A percentile compares a stretch with the other conserved stretches of the same genome.
Evolutionary conservation across 176 grass and related monocot genomes (phyloP).

Genomic region (Panicum miliaceum): DNA sequence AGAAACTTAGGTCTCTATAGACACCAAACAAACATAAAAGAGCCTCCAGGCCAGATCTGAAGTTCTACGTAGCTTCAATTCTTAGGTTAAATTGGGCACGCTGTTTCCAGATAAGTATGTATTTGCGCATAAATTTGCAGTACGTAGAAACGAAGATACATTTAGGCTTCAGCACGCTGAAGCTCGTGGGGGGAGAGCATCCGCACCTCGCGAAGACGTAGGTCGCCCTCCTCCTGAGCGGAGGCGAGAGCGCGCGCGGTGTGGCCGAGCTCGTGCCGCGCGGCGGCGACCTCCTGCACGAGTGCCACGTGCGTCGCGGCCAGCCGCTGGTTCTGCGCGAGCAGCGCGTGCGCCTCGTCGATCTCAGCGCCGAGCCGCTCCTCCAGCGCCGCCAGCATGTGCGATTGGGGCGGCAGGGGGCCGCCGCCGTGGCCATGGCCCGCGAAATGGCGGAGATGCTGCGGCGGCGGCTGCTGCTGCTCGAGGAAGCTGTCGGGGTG

Average conservation of each 20-base stretch:
- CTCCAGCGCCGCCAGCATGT: conserved; percentile 67
- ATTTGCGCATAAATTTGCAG: conserved; percentile 7
- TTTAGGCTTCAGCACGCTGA: not conserved
- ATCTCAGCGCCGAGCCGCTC: conserved; percentile 81
- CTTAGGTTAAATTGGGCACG: not conserved
- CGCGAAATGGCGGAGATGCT: conserved; percentile 50
- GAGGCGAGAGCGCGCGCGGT: conserved; percentile 48
- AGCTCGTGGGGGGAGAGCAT: not conserved
- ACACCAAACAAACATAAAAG: conserved; percentile 34
- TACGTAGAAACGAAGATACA: not conserved
- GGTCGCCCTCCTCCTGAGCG: conserved; percentile 70
- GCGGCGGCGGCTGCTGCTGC: conserved; percentile 28
- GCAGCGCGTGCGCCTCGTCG: conserved; percentile 76
- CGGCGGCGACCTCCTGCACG: conserved; percentile 82
- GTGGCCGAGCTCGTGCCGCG: conserved; percentile 72
- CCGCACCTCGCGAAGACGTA: conserved; percentile 76
- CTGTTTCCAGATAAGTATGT: conserved; percentile 14
- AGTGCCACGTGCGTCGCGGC: conserved; percentile 95
- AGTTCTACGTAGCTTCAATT: not conserved
- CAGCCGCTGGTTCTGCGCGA: conserved; percentile 91
- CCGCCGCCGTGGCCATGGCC: conserved; percentile 45
- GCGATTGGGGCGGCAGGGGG: conserved; percentile 44
- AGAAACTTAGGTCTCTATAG: not conserved
- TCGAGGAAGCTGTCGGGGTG: conserved; percentile 51
- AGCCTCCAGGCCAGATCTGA: not conserved